Base-by-base conservation (phyloP, 78 protist species). In the Chrysochromulina parva region DNA sequence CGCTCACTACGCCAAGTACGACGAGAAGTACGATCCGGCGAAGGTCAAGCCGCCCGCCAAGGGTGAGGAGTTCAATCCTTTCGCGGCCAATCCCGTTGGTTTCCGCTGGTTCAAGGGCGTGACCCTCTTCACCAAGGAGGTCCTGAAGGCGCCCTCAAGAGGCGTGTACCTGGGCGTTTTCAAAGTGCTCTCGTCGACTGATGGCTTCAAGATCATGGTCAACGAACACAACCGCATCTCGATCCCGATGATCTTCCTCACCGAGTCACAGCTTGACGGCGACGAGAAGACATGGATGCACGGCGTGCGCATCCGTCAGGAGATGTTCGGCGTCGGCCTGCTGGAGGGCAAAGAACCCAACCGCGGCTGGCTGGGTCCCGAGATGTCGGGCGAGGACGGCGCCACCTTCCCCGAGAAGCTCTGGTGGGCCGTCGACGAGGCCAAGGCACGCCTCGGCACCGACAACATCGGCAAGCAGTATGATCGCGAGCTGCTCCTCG, bases 51-150 rank as follows among this genome's bases (percentile, higher is more conserved):
- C 69, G 9, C 69, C 69, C 9, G 26, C 69, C 10, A 62, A 62
- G 69, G 69, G 20, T 22, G 69, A 62, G 69, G 69, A 62, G 69
- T 62, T 62, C 69, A 62, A 62, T 22, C 69, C 69, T 10, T 62
- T 62, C 69, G 69, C 69, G 16, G 26, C 69, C 69, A 62, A 62
- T 22, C 69, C 69, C 7, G 69, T 62, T 22, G 26, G 69, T 6
- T 62, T 62, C 69, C 69, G 69, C 69, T 62, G 69, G 69, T 62
- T 62, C 69, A 62, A 62, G 69, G 69, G 69, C 69, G 69, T 16
- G 69, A 22, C 7, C 26, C 69, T 62, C 28, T 62, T 62, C 69
- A 62, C 10, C 69, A 3, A 10, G 28, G 26, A 13, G 28, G 69
- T 20, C 69, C 9, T 17, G 28, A 62, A 62, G 69, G 17, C 17